Evolutionary conservation across 805 yeast species (phyloP).

Genomic region (Candida caryicola): DNA sequence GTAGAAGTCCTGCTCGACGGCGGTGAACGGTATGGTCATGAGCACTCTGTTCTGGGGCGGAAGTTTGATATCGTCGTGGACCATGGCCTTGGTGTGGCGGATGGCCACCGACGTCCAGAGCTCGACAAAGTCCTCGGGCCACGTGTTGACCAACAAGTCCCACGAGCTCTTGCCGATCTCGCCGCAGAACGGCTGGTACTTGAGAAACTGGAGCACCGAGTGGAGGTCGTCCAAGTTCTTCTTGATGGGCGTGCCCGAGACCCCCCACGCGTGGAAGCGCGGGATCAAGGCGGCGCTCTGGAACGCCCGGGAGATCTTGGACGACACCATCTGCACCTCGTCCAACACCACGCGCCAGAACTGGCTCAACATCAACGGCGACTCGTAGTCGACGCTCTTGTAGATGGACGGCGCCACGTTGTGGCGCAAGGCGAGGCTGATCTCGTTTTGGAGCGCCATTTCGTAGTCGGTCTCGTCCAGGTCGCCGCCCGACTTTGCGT

Average conservation of each 20-base stretch:
- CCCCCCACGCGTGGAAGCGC: constrained; percentile 93
- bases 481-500: constrained; percentile 16
- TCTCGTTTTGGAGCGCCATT: constrained; percentile 32
- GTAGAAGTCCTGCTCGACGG: constrained; percentile 84
- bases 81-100: constrained; percentile 84
- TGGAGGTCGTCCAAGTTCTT: constrained; percentile 63
- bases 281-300: constrained; percentile 77
- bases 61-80: constrained; percentile 66
- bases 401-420: constrained; percentile 23
- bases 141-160: constrained; percentile 22
- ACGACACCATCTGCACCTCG: constrained; percentile 91
- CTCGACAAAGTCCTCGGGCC: constrained; percentile 28
- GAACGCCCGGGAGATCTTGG: constrained; percentile 71
- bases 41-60: constrained; percentile 77
- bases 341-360: constrained; percentile 90
- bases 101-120: constrained; percentile 57
- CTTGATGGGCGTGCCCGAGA: constrained; percentile 90
- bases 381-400: constrained; percentile 52
- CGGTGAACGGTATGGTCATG: constrained; percentile 70
- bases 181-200: constrained; percentile 61
- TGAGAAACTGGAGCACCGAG: constrained; percentile 66
- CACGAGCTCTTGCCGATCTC: constrained; percentile 40
- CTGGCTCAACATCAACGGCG: constrained; percentile 77
- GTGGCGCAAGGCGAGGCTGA: constrained; percentile 27
- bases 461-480: constrained; percentile 32